Conservation (phyloP, 2,329 filamentous ascomycete genomes). For the Chaetomium olivaceum region DNA sequence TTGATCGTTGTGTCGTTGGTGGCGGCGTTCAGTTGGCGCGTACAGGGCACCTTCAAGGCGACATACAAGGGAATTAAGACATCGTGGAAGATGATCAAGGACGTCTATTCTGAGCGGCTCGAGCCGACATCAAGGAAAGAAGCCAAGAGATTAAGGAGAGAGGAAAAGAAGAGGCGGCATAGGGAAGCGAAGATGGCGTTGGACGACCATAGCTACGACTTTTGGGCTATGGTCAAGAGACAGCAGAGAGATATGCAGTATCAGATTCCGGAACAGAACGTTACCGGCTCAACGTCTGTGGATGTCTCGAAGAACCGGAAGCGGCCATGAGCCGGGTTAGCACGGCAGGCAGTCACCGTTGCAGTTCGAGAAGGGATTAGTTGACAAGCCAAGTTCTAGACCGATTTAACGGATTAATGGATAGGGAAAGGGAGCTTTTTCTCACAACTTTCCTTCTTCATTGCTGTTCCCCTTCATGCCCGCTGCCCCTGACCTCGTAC, state of each 20-base stretch:
- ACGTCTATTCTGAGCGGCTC: constrained; percentile 28
- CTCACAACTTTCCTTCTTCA: neutral
- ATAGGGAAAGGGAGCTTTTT: neutral
- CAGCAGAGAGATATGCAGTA: constrained; percentile 36
- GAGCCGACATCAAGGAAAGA: constrained; percentile 35
- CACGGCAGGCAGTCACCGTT: too few relatives aligned
- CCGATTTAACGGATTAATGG: neutral
- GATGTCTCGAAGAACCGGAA: neutral
- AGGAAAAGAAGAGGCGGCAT: constrained; percentile 28
- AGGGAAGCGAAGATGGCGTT: constrained; percentile 32
- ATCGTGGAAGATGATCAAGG: constrained; percentile 21
- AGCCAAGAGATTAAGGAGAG: constrained; percentile 31
- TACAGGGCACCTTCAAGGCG: constrained; percentile 38
- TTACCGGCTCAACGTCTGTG: constrained; percentile 2
- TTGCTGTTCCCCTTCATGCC: neutral
- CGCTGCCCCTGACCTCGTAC: neutral
- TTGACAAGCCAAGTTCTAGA: neutral
- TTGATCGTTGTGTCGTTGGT: constrained; percentile 54
- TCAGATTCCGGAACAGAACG: constrained; percentile 43
- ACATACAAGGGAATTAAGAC: constrained; percentile 30
- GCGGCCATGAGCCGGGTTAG: neutral
- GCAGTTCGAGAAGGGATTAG: too few relatives aligned
- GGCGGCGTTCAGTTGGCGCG: constrained; percentile 56
- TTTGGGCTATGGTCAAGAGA: constrained; percentile 43
- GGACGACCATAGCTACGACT: constrained; percentile 43